phyloP scores from a whole-genome alignment of 2,329 filamentous ascomycete genomes.

The Colletotrichum destructivum region DNA sequence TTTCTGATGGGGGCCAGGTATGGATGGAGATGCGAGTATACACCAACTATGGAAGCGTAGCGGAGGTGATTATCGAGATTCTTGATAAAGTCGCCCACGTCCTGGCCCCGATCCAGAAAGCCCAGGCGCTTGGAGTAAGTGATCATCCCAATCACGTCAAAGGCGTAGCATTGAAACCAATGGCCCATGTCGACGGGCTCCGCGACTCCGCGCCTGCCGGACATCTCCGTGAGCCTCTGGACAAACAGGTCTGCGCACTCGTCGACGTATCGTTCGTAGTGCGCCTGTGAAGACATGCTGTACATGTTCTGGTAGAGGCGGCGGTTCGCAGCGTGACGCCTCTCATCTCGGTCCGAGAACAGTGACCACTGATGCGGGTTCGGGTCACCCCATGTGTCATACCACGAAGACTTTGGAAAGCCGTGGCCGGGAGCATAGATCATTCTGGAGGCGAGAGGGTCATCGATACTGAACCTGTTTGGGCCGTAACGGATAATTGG shows the following conservation, averaged over 20 bases:
- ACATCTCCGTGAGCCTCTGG: background rate
- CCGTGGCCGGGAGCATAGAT: background rate
- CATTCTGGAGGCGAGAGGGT: background rate
- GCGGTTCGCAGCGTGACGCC: background rate
- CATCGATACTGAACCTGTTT: background rate
- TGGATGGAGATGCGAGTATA: too few relatives aligned
- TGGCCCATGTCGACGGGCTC: background rate
- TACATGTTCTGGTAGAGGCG: background rate
- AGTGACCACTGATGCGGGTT: too few relatives aligned
- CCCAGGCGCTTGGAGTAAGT: background rate
- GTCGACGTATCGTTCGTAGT: background rate
- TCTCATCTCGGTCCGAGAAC: background rate
- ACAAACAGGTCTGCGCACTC: background rate
- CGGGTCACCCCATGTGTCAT: background rate
- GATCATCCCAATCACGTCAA: background rate
- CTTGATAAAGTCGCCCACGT: background rate
- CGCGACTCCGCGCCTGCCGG: too few relatives aligned
- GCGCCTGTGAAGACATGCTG: background rate
- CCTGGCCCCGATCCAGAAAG: background rate
- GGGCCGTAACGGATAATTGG: background rate
- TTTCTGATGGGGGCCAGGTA: too few relatives aligned
- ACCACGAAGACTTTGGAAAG: background rate
- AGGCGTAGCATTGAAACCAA: background rate
- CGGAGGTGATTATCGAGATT: background rate
- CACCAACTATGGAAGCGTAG: too few relatives aligned